These are phyloP conservation scores for Thalassiosira exigua DNA, from an alignment of 352 stramenopile genomes.

Conservation along the genomic window DNA sequence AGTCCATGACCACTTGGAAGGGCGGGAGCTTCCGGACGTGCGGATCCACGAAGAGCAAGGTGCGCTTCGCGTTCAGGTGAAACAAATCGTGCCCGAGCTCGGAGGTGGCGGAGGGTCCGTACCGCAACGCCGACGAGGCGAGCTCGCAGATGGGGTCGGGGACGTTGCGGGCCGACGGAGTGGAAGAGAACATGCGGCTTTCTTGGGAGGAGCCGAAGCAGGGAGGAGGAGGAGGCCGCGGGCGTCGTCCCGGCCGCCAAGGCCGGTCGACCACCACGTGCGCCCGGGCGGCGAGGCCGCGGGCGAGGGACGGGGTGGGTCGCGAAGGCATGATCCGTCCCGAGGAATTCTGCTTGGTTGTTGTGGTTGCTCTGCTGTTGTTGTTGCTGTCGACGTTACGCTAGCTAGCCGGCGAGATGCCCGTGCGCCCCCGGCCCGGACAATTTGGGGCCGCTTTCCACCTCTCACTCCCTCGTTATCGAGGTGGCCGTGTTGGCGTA, in stretches of 20 bases:
- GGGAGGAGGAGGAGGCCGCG: not conserved
- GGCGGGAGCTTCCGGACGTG: slow-evolving; percentile 44
- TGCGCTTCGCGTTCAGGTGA: slow-evolving; percentile 54
- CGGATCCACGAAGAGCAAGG: slow-evolving; percentile 69
- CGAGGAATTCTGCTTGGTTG: not conserved
- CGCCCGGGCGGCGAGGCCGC: not conserved
- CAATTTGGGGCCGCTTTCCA: not conserved
- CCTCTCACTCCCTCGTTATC: slow-evolving; percentile 12
- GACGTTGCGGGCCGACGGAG: not conserved
- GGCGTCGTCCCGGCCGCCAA: not conserved
- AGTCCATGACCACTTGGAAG: slow-evolving; percentile 62
- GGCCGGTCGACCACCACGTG: no score
- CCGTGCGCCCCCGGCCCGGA: no score
- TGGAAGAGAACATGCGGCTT: not conserved
- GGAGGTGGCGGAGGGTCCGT: slow-evolving; percentile 56
- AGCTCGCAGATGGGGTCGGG: slow-evolving; percentile 67
- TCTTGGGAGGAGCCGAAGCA: not conserved
- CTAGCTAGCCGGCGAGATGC: no score
- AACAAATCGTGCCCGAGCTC: slow-evolving; percentile 69
- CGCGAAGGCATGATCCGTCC: not conserved
- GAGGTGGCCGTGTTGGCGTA: slow-evolving; percentile 3
- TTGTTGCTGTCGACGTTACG: no score
- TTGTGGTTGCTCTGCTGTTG: no score
- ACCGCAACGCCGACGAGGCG: slow-evolving; percentile 68
- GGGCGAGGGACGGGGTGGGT: no score